Base-by-base conservation (phyloP, 495 filamentous ascomycete genomes). In the Physcia stellaris region DNA sequence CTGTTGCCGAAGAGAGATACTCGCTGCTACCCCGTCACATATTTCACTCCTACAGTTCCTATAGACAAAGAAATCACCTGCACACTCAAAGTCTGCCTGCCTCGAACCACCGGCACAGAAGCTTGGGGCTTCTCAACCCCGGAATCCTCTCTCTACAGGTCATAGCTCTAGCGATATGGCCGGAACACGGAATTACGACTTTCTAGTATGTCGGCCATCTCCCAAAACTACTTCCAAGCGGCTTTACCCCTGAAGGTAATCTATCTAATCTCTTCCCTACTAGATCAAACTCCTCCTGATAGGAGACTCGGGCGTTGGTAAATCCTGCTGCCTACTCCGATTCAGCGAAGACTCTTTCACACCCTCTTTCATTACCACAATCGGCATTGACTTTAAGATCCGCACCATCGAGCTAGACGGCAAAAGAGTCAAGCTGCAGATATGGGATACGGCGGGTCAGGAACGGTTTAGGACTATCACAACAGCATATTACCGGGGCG, bases 341-440 rank as follows among this genome's bases (percentile, higher is more conserved):
- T 98, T 98, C 67, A 94, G 86, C 59, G 90, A 98, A 65, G 90
- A 98, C 66, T 94, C 86, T 9, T 98, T 98, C 66, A 98, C 68
- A 22, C 90, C 90, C 24, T 94, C 86, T 45, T 98, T 96, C 68
- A 98, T 98, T 66, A 96, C 90, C 20, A 98, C 90, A 35, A 96
- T 99, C 61, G 90, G 90, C 41, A 99, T 99, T 65, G 90, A 99
- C 61, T 98, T 98, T 68, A 98, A 98, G 70, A 98, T 98, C 51
- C 75, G 90, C 33, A 98, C 90, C 41, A 98, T 98, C 62, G 90
- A 98, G 62, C 64, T 98, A 43, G 90, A 98, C 55, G 87, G 88
- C 46, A 98, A 98, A 76, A 69, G 88, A 35, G 88, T 98, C 42
- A 98, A 98, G 68, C 66, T 98, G 55, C 90, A 98, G 66, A 98